These are phyloP conservation scores for Panicum virgatum DNA, from an alignment of 202 grass and related monocot genomes.

Conservation along the genomic window DNA sequence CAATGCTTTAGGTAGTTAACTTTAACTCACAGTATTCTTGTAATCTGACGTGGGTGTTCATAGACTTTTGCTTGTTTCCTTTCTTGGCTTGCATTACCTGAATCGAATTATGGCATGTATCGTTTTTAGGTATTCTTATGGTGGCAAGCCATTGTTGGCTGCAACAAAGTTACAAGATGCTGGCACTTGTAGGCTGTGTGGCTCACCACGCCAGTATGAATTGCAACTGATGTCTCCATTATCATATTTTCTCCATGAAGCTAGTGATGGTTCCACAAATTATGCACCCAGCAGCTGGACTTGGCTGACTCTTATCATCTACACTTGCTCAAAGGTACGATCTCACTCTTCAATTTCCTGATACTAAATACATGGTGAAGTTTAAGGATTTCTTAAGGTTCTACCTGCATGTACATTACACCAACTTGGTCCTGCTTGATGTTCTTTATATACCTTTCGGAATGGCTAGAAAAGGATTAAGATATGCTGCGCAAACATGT, in stretches of 20 bases:
- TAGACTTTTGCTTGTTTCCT: slow-evolving; percentile 13
- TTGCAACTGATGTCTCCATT: slow-evolving; percentile 92
- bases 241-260: slow-evolving; percentile 83
- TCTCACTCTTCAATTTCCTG: slow-evolving; percentile 1
- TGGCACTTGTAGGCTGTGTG: slow-evolving; percentile 61
- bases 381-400: background rate
- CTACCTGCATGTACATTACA: background rate
- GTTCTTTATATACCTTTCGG: background rate
- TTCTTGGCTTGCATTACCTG: slow-evolving; percentile 4
- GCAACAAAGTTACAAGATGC: slow-evolving; percentile 45
- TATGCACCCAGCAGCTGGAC: slow-evolving; percentile 70
- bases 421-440: background rate
- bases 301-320: slow-evolving; percentile 87
- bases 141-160: slow-evolving; percentile 55
- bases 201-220: slow-evolving; percentile 60
- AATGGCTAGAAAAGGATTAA: background rate
- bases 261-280: slow-evolving; percentile 50
- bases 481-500: background rate
- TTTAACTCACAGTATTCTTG: background rate
- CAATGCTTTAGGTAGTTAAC: slow-evolving; percentile 83
- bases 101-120: slow-evolving; percentile 19
- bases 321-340: slow-evolving; percentile 71
- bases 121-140: slow-evolving; percentile 76
- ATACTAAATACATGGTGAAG: background rate
- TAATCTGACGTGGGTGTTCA: background rate